A percentile compares a stretch with the other conserved stretches of the same genome.
These are phyloP conservation scores for Blastocystis sp. DNA, from an alignment of 352 stramenopile species.

Conservation along the genomic window DNA sequence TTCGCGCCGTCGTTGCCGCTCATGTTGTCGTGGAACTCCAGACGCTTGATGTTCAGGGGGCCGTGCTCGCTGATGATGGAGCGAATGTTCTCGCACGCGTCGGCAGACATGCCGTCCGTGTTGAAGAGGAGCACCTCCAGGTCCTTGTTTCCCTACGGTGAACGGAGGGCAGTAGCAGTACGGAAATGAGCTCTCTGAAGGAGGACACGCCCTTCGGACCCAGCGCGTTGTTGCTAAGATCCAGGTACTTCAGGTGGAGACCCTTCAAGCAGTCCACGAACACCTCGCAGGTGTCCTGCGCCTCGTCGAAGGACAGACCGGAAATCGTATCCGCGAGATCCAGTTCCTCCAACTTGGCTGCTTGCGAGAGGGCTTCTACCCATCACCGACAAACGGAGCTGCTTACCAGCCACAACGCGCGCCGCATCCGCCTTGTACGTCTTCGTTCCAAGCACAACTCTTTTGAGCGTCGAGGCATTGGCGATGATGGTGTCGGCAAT, in stretches of 20 bases:
- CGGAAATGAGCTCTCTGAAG: conserved; percentile 43
- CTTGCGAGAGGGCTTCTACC: conserved; percentile 14
- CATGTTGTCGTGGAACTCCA: conserved; percentile 72
- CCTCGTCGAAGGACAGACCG: conserved; percentile 57
- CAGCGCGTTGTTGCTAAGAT: conserved; percentile 56
- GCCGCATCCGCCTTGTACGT: conserved; percentile 55
- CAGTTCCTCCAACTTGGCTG: not conserved
- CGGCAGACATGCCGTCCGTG: conserved; percentile 57
- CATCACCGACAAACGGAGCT: not conserved
- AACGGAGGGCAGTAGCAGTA: not conserved
- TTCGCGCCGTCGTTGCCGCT: conserved; percentile 61
- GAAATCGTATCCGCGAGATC: conserved; percentile 64
- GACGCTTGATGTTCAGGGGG: conserved; percentile 54
- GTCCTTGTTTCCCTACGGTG: conserved; percentile 53
- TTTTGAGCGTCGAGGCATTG: conserved; percentile 28
- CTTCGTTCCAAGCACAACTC: conserved; percentile 44
- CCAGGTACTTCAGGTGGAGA: conserved; percentile 53
- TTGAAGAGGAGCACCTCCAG: conserved; percentile 51
- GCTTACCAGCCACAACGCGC: conserved; percentile 8
- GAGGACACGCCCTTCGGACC: conserved; percentile 30
- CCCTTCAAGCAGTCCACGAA: conserved; percentile 54
- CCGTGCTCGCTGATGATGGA: not conserved
- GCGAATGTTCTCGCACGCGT: conserved; percentile 34
- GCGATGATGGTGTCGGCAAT: conserved; percentile 16
- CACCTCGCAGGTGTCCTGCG: conserved; percentile 52